Evolutionary conservation across 768 basidiomycete genomes (phyloP), one percentile per base, ranked within the genome.

Genomic region (Russula foetens): DNA sequence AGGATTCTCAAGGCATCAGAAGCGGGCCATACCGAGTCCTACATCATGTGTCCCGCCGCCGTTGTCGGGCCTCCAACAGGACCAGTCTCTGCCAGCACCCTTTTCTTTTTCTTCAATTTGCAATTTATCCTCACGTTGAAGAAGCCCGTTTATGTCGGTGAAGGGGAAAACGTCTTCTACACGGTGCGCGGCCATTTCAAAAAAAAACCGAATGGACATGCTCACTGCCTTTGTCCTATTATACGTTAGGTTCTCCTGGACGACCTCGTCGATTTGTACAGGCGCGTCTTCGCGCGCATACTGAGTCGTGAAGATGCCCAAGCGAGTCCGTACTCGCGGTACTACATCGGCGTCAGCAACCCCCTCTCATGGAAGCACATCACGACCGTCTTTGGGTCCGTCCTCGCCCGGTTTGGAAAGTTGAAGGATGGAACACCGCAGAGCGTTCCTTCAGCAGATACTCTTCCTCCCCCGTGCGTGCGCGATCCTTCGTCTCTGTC

Each of bases 261-360:
- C 29, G 61, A 62, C 29, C 21, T 49, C 17, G 58, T 59, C 1
- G 48, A 48, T n/a, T 46, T 62, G 31, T 62, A 52, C 19, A 38
- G 35, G 21, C 58, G 41, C 15, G 29, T 59, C 45, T 49, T 62
- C n/a, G 57, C 43, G 19, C 52, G 21, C 21, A 51, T 58, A 17
- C 15, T 58, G 3, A 41, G 51, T 9, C 31, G 44, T 0, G 58
- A 0, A 12, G 57, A 46, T 15, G 46, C 49, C 33, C 26, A 60
- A 19, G 53, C 56, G 33, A 59, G 61, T 50, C 57, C 58, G 39
- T 58, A 59, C 51, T 44, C 57, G 35, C 45, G 57, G 50, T 62
- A 62, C 46, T 62, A 53, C 51, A 29, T 62, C 7, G 51, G 38
- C 17, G 19, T 50, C 15, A 59, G 51, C 29, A 41, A 50, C 7